Percentiles rank a stretch among this genome's conserved stretches.
These are phyloP conservation scores for Candida ipomoeae DNA, from an alignment of 805 yeast genomes.

Conservation along the genomic window DNA sequence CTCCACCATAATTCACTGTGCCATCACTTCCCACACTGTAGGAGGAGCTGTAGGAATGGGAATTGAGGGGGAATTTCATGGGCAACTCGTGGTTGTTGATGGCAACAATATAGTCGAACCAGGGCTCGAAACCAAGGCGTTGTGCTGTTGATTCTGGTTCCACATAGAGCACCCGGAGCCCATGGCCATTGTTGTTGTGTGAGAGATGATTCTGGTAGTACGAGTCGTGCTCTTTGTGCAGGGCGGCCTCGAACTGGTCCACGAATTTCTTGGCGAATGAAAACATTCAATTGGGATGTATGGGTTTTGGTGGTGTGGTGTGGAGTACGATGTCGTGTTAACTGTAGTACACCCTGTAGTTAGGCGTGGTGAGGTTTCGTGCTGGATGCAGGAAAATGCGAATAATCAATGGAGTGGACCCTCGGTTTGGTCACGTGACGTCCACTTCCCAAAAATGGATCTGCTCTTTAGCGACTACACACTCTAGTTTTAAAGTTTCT, in stretches of 20 bases:
- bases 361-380: too few relatives aligned
- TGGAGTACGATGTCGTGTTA: too few relatives aligned
- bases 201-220: constrained; percentile 32
- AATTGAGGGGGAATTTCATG: constrained; percentile 31
- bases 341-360: too few relatives aligned
- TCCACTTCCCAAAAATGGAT: too few relatives aligned
- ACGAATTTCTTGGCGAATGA: constrained; percentile 43
- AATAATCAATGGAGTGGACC: too few relatives aligned
- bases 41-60: constrained; percentile 15
- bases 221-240: constrained; percentile 22
- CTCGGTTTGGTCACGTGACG: too few relatives aligned
- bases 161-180: constrained; percentile 35
- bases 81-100: constrained; percentile 66
- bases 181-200: constrained; percentile 40
- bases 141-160: constrained; percentile 36
- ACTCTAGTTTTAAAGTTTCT: too few relatives aligned
- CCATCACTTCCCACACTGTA: constrained; percentile 41
- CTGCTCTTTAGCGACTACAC: too few relatives aligned
- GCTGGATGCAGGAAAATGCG: too few relatives aligned
- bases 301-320: not conserved
- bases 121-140: constrained; percentile 55
- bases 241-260: constrained; percentile 34
- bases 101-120: constrained; percentile 85
- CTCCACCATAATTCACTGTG: constrained; percentile 33
- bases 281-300: constrained; percentile 25